phyloP scores from a whole-genome alignment of 495 filamentous ascomycete genomes.

The Staphylotrichum longicolle region DNA sequence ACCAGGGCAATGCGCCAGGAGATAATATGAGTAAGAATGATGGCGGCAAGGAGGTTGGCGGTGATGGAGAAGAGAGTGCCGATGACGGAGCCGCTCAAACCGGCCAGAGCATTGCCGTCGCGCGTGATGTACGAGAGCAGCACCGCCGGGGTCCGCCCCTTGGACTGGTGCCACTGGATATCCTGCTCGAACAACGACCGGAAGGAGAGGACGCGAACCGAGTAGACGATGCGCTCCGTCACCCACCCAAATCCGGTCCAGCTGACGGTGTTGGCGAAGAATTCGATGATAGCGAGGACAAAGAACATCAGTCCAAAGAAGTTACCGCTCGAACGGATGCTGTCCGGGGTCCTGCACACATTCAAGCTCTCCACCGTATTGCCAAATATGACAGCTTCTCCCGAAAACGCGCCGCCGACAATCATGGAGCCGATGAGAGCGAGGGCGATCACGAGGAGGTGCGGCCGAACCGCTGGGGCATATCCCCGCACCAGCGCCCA shows the following conservation, averaged over 20 bases:
- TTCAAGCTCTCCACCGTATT: constrained; percentile 38
- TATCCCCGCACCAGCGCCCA: constrained; percentile 22
- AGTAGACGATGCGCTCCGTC: constrained; percentile 71
- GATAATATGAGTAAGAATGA: constrained; percentile 63
- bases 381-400: constrained; percentile 35
- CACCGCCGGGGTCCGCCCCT: constrained; percentile 74
- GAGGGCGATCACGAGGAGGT: constrained; percentile 21
- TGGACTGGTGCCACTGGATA: constrained; percentile 78
- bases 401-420: constrained; percentile 32
- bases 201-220: constrained; percentile 75
- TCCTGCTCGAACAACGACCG: constrained; percentile 85
- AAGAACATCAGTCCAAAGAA: constrained; percentile 93
- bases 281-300: constrained; percentile 73
- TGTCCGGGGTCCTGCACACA: constrained; percentile 31
- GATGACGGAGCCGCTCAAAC: constrained; percentile 72
- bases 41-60: constrained; percentile 66
- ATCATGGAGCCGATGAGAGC: constrained; percentile 25
- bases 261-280: constrained; percentile 64
- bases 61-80: constrained; percentile 73
- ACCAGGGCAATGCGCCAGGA: constrained; percentile 88
- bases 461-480: constrained; percentile 20
- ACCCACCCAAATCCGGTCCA: constrained; percentile 73
- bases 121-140: constrained; percentile 77
- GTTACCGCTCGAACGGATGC: constrained; percentile 61
- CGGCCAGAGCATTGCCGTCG: constrained; percentile 73